These are phyloP conservation scores for Cinnamomum micranthum DNA, from an alignment of 164 flowering plant species.

Conservation along the genomic window DNA sequence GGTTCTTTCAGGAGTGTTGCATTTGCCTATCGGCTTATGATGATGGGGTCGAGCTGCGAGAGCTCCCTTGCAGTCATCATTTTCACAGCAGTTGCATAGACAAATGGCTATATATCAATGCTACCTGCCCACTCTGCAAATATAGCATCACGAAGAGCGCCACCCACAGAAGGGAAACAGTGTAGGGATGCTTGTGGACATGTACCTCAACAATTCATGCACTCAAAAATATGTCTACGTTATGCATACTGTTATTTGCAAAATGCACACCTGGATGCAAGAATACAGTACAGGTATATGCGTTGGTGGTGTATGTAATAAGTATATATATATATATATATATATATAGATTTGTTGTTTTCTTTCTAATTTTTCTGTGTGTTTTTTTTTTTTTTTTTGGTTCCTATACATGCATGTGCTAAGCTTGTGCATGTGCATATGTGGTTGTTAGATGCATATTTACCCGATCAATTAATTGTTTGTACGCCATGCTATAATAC, in stretches of 20 bases:
- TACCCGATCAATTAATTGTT: too few relatives aligned
- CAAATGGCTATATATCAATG: conserved; percentile 75
- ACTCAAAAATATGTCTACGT: conserved; percentile 1
- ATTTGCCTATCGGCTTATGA: conserved; percentile 69
- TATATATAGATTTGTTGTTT: background rate
- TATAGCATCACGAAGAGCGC: conserved; percentile 32
- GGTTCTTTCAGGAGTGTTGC: conserved; percentile 58
- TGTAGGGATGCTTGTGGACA: conserved; percentile 12
- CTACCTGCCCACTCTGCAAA: conserved; percentile 82
- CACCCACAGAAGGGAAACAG: conserved; percentile 19
- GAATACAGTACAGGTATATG: background rate
- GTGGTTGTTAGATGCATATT: too few relatives aligned
- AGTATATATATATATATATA: background rate
- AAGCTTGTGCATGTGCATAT: too few relatives aligned
- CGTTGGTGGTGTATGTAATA: background rate
- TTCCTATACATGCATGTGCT: background rate
- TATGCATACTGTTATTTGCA: background rate
- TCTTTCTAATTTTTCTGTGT: background rate
- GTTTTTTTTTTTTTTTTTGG: background rate
- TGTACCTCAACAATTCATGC: background rate
- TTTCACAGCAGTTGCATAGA: conserved; percentile 75
- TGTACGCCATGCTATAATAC: too few relatives aligned
- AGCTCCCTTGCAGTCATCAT: conserved; percentile 68
- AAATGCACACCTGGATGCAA: background rate
- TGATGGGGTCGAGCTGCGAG: conserved; percentile 66